phyloP scores from a whole-genome alignment of 257 asterid species.

The Solanum ossicruentum region DNA sequence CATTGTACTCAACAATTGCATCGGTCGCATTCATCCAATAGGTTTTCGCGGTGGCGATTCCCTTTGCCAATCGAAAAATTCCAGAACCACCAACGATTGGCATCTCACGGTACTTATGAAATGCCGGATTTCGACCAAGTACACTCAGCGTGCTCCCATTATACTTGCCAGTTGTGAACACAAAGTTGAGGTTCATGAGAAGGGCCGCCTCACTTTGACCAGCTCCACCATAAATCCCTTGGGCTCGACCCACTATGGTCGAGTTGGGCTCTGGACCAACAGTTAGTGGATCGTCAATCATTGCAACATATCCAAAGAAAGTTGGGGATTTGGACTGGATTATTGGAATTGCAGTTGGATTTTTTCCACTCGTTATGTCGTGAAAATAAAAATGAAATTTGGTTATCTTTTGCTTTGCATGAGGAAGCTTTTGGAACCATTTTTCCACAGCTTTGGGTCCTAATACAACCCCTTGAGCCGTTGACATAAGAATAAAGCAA shows the following conservation, averaged over 20 bases:
- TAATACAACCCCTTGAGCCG: background rate
- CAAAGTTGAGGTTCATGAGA: slow-evolving; percentile 20
- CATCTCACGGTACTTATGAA: slow-evolving; percentile 19
- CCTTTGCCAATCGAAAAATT: slow-evolving; percentile 30
- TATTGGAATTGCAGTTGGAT: background rate
- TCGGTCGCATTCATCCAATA: background rate
- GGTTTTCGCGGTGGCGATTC: slow-evolving; percentile 10
- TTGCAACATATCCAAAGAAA: slow-evolving; percentile 8
- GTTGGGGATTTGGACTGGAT: slow-evolving; percentile 12
- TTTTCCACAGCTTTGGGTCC: slow-evolving; percentile 12
- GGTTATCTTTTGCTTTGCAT: slow-evolving; percentile 8
- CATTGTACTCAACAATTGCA: slow-evolving; percentile 19
- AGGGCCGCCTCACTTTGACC: slow-evolving; percentile 1
- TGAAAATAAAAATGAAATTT: slow-evolving; percentile 26
- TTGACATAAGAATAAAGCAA: background rate
- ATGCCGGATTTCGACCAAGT: slow-evolving; percentile 15
- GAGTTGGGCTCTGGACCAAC: slow-evolving; percentile 6
- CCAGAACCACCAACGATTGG: slow-evolving; percentile 45
- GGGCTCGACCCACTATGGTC: slow-evolving; percentile 27
- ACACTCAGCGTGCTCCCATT: slow-evolving; percentile 37
- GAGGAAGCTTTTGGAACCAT: slow-evolving; percentile 16
- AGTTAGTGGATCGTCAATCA: slow-evolving; percentile 23
- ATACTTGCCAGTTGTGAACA: slow-evolving; percentile 17
- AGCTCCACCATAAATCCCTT: slow-evolving; percentile 24
- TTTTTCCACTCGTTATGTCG: slow-evolving; percentile 17